Percentiles rank a stretch among this genome's conserved stretches.
Conservation (phyloP, 495 filamentous ascomycete species). For the Aspergillus egyptiacus region DNA sequence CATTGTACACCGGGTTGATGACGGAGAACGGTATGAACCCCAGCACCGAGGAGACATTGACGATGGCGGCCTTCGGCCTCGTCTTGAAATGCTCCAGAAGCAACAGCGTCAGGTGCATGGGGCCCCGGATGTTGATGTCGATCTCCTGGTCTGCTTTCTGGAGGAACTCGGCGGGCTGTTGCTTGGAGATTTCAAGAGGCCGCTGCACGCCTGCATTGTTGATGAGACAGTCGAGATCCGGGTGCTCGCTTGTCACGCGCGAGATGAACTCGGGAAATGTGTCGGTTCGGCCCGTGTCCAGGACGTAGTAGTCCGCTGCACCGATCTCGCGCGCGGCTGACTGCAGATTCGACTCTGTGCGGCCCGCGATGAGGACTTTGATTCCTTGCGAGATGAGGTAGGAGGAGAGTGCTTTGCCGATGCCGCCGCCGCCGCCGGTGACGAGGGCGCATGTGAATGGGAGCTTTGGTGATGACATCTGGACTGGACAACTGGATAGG, state of each 20-base stretch:
- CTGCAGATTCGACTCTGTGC: slow-evolving; percentile 40
- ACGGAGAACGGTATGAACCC: slow-evolving; percentile 37
- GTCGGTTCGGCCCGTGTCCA: slow-evolving; percentile 36
- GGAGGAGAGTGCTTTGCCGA: slow-evolving; percentile 39
- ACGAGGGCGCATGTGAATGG: slow-evolving; percentile 35
- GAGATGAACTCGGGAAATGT: slow-evolving; percentile 34
- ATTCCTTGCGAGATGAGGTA: slow-evolving; percentile 37
- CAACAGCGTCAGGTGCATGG: slow-evolving; percentile 41
- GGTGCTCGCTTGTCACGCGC: slow-evolving; percentile 30
- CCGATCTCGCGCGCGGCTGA: slow-evolving; percentile 31
- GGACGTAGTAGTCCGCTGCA: slow-evolving; percentile 33
- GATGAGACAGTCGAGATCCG: slow-evolving; percentile 43
- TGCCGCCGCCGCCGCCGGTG: slow-evolving; percentile 44
- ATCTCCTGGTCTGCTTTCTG: slow-evolving; percentile 44
- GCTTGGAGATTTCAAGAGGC: slow-evolving; percentile 18
- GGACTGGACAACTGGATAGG: not conserved
- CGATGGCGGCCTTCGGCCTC: slow-evolving; percentile 27
- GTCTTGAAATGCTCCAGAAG: slow-evolving; percentile 38
- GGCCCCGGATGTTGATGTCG: slow-evolving; percentile 44
- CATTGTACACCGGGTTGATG: slow-evolving; percentile 46
- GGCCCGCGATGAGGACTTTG: slow-evolving; percentile 41
- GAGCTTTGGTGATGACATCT: not conserved
- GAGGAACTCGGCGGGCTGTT: slow-evolving; percentile 15
- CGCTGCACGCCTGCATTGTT: slow-evolving; percentile 33
- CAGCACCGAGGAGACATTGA: slow-evolving; percentile 44